These are phyloP conservation scores for Ulmus americana DNA, from an alignment of 331 rosid species.

Conservation along the genomic window DNA sequence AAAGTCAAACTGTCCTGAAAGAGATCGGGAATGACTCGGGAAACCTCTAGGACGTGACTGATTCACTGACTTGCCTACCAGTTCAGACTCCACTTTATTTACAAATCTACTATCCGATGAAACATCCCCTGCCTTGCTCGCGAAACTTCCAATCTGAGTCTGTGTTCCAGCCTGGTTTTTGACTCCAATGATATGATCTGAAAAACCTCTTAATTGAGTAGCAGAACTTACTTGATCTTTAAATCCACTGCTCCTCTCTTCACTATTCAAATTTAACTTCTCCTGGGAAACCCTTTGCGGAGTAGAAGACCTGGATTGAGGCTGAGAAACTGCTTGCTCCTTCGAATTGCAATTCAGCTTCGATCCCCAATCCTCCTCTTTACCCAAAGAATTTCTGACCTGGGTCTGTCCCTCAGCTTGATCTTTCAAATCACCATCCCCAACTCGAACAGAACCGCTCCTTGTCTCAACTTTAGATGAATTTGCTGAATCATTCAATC, in stretches of 20 bases:
- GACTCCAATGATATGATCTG: conserved; percentile 26
- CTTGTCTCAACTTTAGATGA: conserved; percentile 13
- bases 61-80: conserved; percentile 38
- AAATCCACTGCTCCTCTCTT: conserved; percentile 32
- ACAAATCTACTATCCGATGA: conserved; percentile 36
- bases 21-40: conserved; percentile 61
- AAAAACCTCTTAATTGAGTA: conserved; percentile 22
- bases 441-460: conserved; percentile 22
- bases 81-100: conserved; percentile 36
- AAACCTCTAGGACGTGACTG: conserved; percentile 45
- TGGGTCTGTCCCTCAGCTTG: conserved; percentile 17
- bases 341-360: conserved; percentile 29
- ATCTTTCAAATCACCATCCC: conserved; percentile 26
- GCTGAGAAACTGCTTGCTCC: conserved; percentile 32
- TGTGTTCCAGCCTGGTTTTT: conserved; percentile 28
- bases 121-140: conserved; percentile 31
- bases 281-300: conserved; percentile 41
- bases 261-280: conserved; percentile 23
- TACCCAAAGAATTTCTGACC: conserved; percentile 6
- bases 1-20: conserved; percentile 65
- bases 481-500: conserved; percentile 18
- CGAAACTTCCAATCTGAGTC: conserved; percentile 27
- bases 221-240: conserved; percentile 37
- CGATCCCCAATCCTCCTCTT: conserved; percentile 31
- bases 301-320: conserved; percentile 22